These are phyloP conservation scores for Leccinellum luteum DNA, from an alignment of 768 basidiomycete species.

Conservation along the genomic window DNA sequence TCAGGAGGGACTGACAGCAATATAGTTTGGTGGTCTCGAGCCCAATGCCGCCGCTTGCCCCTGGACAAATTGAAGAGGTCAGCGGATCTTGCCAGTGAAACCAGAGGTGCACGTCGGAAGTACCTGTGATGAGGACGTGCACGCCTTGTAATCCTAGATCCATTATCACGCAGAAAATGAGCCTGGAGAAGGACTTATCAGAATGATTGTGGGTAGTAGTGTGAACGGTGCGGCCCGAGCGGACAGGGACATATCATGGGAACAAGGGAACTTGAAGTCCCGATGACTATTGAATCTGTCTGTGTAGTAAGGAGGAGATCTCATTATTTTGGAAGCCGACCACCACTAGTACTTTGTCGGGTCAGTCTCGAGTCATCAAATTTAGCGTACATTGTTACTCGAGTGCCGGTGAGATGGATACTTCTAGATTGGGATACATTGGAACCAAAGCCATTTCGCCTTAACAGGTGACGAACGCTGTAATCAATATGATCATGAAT, in stretches of 20 bases:
- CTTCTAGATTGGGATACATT: no score
- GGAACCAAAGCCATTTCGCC: no score
- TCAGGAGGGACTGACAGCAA: conserved; percentile 39
- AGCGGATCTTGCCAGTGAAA: not conserved
- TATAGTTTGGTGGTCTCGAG: conserved; percentile 54
- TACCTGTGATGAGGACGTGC: conserved; percentile 68
- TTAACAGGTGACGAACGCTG: no score
- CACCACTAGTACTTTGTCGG: no score
- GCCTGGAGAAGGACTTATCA: not conserved
- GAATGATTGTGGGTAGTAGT: not conserved
- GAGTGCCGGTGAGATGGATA: no score
- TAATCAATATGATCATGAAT: no score
- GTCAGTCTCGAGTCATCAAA: no score
- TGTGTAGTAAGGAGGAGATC: no score
- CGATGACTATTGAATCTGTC: not conserved
- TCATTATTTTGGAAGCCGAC: no score
- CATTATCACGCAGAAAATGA: conserved; percentile 26
- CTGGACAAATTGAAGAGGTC: conserved; percentile 29
- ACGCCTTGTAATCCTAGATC: conserved; percentile 58
- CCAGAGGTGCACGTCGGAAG: not conserved
- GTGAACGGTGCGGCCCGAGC: not conserved
- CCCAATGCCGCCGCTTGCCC: conserved; percentile 74
- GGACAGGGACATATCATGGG: not conserved
- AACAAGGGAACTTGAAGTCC: not conserved
- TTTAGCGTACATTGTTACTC: no score